Evolutionary conservation across 352 stramenopile genomes (phyloP).

Genomic region (Pythium graminicola): DNA sequence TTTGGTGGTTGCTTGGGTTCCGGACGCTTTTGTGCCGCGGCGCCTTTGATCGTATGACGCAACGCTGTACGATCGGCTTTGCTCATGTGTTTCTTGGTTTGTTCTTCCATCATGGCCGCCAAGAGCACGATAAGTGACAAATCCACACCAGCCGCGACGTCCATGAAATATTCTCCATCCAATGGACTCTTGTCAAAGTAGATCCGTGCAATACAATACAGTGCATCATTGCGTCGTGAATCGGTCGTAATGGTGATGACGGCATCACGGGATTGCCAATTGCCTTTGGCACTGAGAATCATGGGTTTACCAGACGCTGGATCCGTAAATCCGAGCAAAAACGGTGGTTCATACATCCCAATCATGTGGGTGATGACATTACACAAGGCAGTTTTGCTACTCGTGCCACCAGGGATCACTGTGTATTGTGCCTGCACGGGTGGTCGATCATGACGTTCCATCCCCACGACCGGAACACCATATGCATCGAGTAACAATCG

Average conservation of each 20-base stretch:
- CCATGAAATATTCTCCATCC: constrained; percentile 6
- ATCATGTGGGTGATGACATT: constrained; percentile 8
- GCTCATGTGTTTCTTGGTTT: constrained; percentile 10
- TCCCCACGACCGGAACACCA: constrained; percentile 14
- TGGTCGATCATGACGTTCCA: neutral
- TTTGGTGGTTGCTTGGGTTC: neutral
- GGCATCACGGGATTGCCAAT: constrained; percentile 13
- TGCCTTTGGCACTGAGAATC: neutral
- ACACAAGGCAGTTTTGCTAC: constrained; percentile 1
- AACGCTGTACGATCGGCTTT: constrained; percentile 13
- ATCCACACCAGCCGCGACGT: constrained; percentile 19
- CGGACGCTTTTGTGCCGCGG: constrained; percentile 8
- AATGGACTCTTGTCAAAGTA: constrained; percentile 1
- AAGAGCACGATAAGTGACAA: neutral
- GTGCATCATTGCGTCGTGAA: neutral
- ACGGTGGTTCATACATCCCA: constrained; percentile 4
- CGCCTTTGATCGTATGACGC: constrained; percentile 7
- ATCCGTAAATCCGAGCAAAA: constrained; percentile 16
- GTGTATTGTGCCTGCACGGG: constrained; percentile 3
- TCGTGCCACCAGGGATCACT: constrained; percentile 8
- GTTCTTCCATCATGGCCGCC: constrained; percentile 18
- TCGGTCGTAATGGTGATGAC: constrained; percentile 14
- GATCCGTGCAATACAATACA: constrained; percentile 15
- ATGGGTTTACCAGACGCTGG: constrained; percentile 8
- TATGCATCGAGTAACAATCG: constrained; percentile 18